These are phyloP conservation scores for Salvia sclarea DNA, from an alignment of 305 asterid species.

Conservation along the genomic window DNA sequence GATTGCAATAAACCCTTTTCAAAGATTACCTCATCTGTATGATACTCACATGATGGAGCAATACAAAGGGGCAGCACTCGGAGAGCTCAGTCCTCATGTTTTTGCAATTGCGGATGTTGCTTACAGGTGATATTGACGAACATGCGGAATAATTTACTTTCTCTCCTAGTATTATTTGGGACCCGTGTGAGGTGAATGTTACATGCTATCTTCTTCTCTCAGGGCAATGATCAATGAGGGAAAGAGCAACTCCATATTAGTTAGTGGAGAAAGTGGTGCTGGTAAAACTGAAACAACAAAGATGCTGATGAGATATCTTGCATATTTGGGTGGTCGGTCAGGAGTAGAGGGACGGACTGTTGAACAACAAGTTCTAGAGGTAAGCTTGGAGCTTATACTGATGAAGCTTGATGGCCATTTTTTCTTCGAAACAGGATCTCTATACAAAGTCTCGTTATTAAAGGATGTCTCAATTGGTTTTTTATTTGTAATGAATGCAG, in stretches of 20 bases:
- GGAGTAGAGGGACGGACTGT: conserved; percentile 97
- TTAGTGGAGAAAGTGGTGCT: conserved; percentile 99
- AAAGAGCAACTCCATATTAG: conserved; percentile 90
- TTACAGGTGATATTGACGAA: conserved; percentile 55
- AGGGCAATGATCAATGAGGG: conserved; percentile 93
- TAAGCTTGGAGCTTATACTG: conserved; percentile 39
- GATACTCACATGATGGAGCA: conserved; percentile 98
- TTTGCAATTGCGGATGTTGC: conserved; percentile 94
- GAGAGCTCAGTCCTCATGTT: conserved; percentile 97
- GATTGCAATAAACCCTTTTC: conserved; percentile 93
- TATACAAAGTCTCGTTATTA: conserved; percentile 27
- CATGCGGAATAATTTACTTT: conserved; percentile 15
- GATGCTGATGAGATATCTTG: conserved; percentile 96
- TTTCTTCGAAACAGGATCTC: conserved; percentile 32
- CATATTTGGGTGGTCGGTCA: conserved; percentile 86
- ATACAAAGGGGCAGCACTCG: conserved; percentile 89
- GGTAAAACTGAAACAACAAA: conserved; percentile 97
- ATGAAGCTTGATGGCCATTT: conserved; percentile 30
- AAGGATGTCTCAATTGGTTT: conserved; percentile 33
- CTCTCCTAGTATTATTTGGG: conserved; percentile 66
- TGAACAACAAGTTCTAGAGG: conserved; percentile 95
- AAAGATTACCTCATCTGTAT: conserved; percentile 91
- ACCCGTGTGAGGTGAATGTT: conserved; percentile 69
- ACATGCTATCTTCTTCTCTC: conserved; percentile 37
- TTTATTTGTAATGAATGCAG: conserved; percentile 47